These are phyloP conservation scores for Parathielavia hyrcaniae DNA, from an alignment of 495 filamentous ascomycete species.

Conservation along the genomic window DNA sequence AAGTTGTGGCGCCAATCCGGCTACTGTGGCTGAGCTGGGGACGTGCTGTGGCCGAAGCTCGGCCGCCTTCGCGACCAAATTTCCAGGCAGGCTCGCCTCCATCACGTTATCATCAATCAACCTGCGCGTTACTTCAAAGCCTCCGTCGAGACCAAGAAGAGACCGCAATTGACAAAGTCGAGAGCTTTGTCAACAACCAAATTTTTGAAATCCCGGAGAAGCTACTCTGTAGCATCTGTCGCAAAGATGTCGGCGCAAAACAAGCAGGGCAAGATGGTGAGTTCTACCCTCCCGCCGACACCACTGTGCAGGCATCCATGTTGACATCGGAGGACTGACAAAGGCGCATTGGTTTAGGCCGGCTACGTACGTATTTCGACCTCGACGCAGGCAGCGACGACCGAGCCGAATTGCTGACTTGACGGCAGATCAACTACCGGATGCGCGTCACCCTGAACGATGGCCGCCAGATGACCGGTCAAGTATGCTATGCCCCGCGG, in stretches of 20 bases:
- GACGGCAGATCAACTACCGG: constrained; percentile 86
- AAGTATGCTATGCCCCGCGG: constrained; percentile 49
- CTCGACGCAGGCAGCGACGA: background rate
- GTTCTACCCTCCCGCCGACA: constrained; percentile 37
- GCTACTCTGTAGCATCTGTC: constrained; percentile 61
- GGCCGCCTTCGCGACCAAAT: constrained; percentile 34
- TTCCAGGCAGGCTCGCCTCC: constrained; percentile 17
- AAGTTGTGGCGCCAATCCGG: constrained; percentile 1
- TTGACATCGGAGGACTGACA: constrained; percentile 70
- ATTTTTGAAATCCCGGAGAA: constrained; percentile 52
- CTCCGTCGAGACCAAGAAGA: constrained; percentile 27
- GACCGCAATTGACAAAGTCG: constrained; percentile 23
- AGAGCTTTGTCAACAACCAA: constrained; percentile 32
- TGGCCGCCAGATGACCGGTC: constrained; percentile 91
- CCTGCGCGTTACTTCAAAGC: constrained; percentile 34
- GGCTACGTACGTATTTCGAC: constrained; percentile 77
- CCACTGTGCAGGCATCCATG: constrained; percentile 40
- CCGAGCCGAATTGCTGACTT: constrained; percentile 31
- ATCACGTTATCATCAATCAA: constrained; percentile 20
- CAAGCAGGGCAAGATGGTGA: constrained; percentile 99
- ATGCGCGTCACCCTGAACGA: constrained; percentile 96
- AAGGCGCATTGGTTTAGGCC: constrained; percentile 57
- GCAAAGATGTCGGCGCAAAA: constrained; percentile 80
- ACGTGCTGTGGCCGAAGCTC: constrained; percentile 25
- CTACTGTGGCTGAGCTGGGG: constrained; percentile 8